Evolutionary conservation across 805 yeast genomes (phyloP).

Genomic region (Ogataea ganodermae): DNA sequence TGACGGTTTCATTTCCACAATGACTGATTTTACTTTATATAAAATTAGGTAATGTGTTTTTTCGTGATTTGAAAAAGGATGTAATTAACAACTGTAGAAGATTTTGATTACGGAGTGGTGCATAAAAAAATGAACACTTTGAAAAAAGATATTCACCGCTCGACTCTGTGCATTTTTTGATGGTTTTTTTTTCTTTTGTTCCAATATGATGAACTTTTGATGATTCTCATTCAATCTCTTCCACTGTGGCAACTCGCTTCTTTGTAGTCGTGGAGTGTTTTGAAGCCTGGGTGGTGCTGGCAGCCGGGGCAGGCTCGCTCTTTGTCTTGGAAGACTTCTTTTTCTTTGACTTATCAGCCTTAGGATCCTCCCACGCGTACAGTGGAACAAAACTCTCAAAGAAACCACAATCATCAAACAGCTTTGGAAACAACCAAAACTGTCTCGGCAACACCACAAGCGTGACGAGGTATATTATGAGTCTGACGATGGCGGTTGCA

Average conservation of each 20-base stretch:
- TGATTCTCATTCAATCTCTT: constrained; percentile 22
- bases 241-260: constrained; percentile 30
- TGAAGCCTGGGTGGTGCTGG: constrained; percentile 15
- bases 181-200: background rate
- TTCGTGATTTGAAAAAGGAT: background rate
- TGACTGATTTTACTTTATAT: constrained; percentile 1
- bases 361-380: constrained; percentile 70
- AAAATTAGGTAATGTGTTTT: background rate
- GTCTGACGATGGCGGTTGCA: constrained; percentile 73
- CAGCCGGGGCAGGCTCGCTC: background rate
- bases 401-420: constrained; percentile 94
- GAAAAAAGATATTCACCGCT: background rate
- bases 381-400: constrained; percentile 87
- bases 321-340: constrained; percentile 9
- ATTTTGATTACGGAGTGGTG: too few relatives aligned
- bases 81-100: background rate
- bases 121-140: too few relatives aligned
- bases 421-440: constrained; percentile 95
- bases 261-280: constrained; percentile 16
- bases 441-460: constrained; percentile 64
- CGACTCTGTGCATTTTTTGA: background rate
- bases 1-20: constrained; percentile 2
- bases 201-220: background rate
- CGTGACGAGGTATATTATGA: constrained; percentile 65
- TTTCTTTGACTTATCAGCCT: constrained; percentile 23